Percentiles rank a stretch among this genome's conserved stretches.
Evolutionary conservation across 129 eudicot species (phyloP).

Genomic region (Ambrosia trifida): DNA sequence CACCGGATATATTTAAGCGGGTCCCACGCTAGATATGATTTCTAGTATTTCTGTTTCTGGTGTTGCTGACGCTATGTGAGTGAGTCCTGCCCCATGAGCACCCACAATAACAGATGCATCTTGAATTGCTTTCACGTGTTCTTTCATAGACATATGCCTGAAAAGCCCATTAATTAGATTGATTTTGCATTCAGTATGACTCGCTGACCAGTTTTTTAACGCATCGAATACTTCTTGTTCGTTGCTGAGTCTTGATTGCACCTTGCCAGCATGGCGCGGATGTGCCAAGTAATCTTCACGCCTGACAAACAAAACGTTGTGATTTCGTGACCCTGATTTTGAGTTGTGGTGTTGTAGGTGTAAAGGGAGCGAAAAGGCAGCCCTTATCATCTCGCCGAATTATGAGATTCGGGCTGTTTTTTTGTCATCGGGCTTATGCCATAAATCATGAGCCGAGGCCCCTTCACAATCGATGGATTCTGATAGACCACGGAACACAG

Average conservation of each 20-base stretch:
- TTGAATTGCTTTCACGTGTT: conserved; percentile 81
- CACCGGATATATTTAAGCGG: conserved; percentile 61
- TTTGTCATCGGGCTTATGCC: conserved; percentile 67
- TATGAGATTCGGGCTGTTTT: conserved; percentile 84
- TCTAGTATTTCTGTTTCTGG: conserved; percentile 68
- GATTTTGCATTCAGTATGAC: conserved; percentile 52
- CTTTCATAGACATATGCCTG: conserved; percentile 95
- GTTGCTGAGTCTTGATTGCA: conserved; percentile 82
- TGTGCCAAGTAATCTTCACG: conserved; percentile 95
- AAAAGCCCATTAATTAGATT: conserved; percentile 73
- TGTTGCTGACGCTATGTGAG: conserved; percentile 88
- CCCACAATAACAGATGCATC: conserved; percentile 89
- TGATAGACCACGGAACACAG: conserved; percentile 70
- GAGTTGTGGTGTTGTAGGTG: conserved; percentile 35
- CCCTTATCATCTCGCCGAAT: conserved; percentile 92
- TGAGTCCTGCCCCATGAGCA: conserved; percentile 97
- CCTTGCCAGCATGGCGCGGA: conserved; percentile 94
- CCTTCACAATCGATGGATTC: conserved; percentile 74
- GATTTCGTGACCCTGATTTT: conserved; percentile 40
- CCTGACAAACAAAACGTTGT: conserved; percentile 74
- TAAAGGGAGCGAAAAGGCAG: conserved; percentile 80
- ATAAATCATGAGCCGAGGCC: conserved; percentile 66
- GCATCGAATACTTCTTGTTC: conserved; percentile 79
- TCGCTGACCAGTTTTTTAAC: conserved; percentile 58
- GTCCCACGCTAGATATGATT: conserved; percentile 63